Evolutionary conservation across 306 rosid genomes (phyloP).

Genomic region (Prunus mira): DNA sequence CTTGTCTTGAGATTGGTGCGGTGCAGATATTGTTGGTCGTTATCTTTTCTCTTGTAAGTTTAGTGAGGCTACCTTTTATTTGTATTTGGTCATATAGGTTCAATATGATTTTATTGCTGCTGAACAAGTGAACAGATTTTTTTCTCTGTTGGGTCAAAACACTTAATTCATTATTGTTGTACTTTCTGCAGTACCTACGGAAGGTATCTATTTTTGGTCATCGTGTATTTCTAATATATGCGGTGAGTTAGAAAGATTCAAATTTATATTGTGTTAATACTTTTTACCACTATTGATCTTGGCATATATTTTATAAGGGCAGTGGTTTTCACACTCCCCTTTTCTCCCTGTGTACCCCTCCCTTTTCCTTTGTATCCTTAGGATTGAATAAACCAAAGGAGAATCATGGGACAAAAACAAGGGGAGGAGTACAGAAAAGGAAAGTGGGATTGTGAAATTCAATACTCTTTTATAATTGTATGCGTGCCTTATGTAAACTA

Average conservation of each 20-base stretch:
- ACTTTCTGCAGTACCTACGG: slow-evolving; percentile 74
- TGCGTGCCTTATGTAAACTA: slow-evolving; percentile 22
- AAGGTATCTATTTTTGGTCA: slow-evolving; percentile 94
- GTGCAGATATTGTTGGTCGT: slow-evolving; percentile 84
- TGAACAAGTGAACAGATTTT: background rate
- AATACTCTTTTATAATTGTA: background rate
- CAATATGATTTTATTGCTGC: background rate
- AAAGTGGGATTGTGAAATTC: too few species aligned
- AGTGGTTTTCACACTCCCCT: too few species aligned
- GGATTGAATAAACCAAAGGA: too few species aligned
- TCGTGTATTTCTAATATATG: slow-evolving; percentile 87
- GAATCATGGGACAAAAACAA: too few species aligned
- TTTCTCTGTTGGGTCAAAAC: slow-evolving; percentile 7
- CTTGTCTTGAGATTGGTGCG: slow-evolving; percentile 92
- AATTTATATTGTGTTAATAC: background rate
- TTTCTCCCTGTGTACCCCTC: too few species aligned
- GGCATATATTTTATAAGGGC: background rate
- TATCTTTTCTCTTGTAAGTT: slow-evolving; percentile 90
- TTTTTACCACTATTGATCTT: slow-evolving; percentile 9
- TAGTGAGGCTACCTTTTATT: slow-evolving; percentile 12
- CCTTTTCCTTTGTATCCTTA: too few species aligned
- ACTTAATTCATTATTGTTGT: slow-evolving; percentile 18
- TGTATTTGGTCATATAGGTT: background rate
- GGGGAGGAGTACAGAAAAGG: too few species aligned
- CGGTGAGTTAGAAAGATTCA: slow-evolving; percentile 52